Base-by-base conservation (phyloP, 257 asterid species). In the Marsdenia floribunda region DNA sequence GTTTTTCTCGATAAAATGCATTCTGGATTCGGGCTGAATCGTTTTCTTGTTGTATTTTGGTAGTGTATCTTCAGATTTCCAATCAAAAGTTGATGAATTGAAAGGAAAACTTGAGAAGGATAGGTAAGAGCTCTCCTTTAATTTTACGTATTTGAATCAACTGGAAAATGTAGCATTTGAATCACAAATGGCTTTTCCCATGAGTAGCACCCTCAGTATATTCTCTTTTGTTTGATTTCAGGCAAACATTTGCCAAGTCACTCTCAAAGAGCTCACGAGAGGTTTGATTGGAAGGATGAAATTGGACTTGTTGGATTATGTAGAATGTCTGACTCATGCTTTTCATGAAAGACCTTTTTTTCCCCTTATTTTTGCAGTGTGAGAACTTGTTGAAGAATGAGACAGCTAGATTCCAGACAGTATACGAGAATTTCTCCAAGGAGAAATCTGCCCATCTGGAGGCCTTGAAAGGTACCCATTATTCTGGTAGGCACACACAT, bases 251-350 rank as follows among this genome's bases (percentile, higher is more conserved):
- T 79, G 91, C 91, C 2, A 92, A 88, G 89, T 86, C 86, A 79
- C 90, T 94, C 71, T 84, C 83, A 69, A 92, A 94, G 93, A 90
- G 92, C 91, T 88, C 98, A 76, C 90, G 89, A 84, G 99, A 92
- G 97, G 99, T 91, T 68, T 46, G 77, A 74, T 29, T 42, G 54
- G 73, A 33, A 67, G 68, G 75, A 76, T 29, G 65, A 77, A 79
- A 64, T 63, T 49, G 52, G 47, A 33, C 55, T 75, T 42, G 55
- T 67, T 65, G 80, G 75, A 54, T 75, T n/a, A 24, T 70, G 54
- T 46, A 66, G 76, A 75, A 26, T 63, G 18, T 54, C 29, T 38
- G 22, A 33, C 73, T 81, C 60, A n/a, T 77, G 70, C 72, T 76
- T 81, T 71, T 47, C 58, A 79, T 83, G 76, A 80, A 70, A 65